Evolutionary conservation across 2,329 filamentous ascomycete genomes (phyloP).

Genomic region (Colletotrichum horii): DNA sequence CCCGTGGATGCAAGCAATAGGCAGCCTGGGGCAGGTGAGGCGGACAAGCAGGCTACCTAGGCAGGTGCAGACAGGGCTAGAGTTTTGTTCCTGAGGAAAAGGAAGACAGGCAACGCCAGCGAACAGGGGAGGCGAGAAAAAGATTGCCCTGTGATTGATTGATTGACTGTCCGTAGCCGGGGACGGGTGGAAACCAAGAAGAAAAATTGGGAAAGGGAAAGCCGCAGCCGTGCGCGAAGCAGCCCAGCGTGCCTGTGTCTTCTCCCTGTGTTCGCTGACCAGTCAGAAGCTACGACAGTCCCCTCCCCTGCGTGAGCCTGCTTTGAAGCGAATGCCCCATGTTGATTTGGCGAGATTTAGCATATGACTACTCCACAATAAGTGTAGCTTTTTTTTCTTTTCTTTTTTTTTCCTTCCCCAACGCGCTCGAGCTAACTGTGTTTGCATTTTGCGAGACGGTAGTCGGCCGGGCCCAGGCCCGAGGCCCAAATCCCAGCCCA

Average conservation of each 20-base stretch:
- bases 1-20: not conserved
- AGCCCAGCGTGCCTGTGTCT: not conserved
- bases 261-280: not conserved
- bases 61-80: not conserved
- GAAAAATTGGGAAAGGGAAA: not conserved
- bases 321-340: not conserved
- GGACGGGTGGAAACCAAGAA: not conserved
- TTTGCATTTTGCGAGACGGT: too few relatives aligned
- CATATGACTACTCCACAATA: not conserved
- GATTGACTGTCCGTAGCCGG: not conserved
- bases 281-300: not conserved
- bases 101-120: not conserved
- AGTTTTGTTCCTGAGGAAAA: not conserved
- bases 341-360: not conserved
- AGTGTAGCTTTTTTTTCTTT: not conserved
- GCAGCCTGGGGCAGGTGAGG: not conserved
- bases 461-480: too few relatives aligned
- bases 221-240: not conserved
- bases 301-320: not conserved
- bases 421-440: not conserved
- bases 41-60: not conserved
- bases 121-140: not conserved
- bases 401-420: not conserved
- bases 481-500: too few relatives aligned
- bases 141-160: not conserved